Conservation (phyloP, 768 basidiomycete genomes). For the Pleurotus tuber-regium region DNA sequence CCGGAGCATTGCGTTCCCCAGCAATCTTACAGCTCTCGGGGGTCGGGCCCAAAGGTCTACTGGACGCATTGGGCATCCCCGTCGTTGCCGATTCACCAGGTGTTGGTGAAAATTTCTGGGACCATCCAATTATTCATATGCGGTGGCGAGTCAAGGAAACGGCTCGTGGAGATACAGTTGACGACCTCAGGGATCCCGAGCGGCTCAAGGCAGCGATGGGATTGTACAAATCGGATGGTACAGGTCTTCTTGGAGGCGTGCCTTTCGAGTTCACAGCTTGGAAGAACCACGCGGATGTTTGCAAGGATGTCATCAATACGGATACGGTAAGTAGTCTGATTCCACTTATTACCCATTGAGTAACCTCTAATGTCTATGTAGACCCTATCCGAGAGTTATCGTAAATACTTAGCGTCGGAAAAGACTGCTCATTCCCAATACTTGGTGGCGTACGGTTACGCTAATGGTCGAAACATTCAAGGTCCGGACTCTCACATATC, state of each 20-base stretch:
- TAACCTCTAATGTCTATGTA: background rate
- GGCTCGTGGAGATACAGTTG: slow-evolving; percentile 1
- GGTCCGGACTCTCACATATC: background rate
- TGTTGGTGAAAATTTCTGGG: slow-evolving; percentile 72
- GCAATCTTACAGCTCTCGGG: slow-evolving; percentile 32
- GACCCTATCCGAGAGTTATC: background rate
- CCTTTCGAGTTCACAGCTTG: slow-evolving; percentile 1
- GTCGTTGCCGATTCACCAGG: slow-evolving; percentile 63
- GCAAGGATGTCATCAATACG: background rate
- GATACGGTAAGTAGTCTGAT: background rate
- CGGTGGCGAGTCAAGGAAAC: background rate
- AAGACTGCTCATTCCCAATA: background rate
- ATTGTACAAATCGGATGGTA: background rate
- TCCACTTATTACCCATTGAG: background rate
- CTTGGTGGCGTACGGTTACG: background rate
- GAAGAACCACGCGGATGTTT: slow-evolving; percentile 1
- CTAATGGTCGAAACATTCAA: background rate
- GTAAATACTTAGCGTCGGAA: background rate
- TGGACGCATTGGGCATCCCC: slow-evolving; percentile 51
- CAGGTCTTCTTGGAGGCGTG: background rate
- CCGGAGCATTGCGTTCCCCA: slow-evolving; percentile 2
- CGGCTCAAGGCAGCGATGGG: background rate
- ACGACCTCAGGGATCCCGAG: background rate
- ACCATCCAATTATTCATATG: slow-evolving; percentile 55
- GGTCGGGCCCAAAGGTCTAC: slow-evolving; percentile 62